Base-by-base conservation (phyloP, 2,329 filamentous ascomycete genomes). In the Pseudonectria foliicola region DNA sequence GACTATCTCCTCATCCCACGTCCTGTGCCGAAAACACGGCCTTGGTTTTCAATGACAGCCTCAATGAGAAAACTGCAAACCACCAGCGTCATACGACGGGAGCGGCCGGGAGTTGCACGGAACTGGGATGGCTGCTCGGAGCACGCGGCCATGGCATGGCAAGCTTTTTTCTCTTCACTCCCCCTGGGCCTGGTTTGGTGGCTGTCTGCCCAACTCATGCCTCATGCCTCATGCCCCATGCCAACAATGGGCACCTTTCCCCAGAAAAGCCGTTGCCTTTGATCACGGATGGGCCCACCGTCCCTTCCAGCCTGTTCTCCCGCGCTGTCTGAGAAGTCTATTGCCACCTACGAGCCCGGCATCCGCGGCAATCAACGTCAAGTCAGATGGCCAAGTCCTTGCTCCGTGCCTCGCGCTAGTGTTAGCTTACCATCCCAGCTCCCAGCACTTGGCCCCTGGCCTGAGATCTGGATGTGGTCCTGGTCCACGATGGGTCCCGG, bases 401-500 rank as follows among this genome's bases (percentile, higher is more conserved):
- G 27, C 18, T 34, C 40, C 39, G 46, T 49, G 46, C 43, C 46
- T 44, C 45, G 44, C 35, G 35, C 45, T 42, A 43, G 38, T 42
- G 41, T 37, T 46, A 40, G 49, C 42, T 48, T 45, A 48, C 46
- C 46, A 46, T 35, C 34, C 13, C n/a, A 15, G 26, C 29, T 36
- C 29, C 37, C 28, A 34, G 29, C 18, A 13, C 30, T 28, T 29
- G 31, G 38, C 45, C 48, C 49, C 38, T 47, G 43, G 39, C 27
- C 38, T 34, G 43, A 43, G 33, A 49, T 47, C 44, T 38, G 45
- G 53, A 53, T 48, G 8, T 21, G 18, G 18, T 21, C 18, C 18
- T 53, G 48, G 46, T 31, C 44, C 39, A 42, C 38, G 40, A 45
- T 48, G 45, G 47, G 38, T 42, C 38, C 38, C 32, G 43, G 46